These are phyloP conservation scores for Ceratocystis alfenasii DNA, from an alignment of 2,329 filamentous ascomycete genomes.

Conservation along the genomic window DNA sequence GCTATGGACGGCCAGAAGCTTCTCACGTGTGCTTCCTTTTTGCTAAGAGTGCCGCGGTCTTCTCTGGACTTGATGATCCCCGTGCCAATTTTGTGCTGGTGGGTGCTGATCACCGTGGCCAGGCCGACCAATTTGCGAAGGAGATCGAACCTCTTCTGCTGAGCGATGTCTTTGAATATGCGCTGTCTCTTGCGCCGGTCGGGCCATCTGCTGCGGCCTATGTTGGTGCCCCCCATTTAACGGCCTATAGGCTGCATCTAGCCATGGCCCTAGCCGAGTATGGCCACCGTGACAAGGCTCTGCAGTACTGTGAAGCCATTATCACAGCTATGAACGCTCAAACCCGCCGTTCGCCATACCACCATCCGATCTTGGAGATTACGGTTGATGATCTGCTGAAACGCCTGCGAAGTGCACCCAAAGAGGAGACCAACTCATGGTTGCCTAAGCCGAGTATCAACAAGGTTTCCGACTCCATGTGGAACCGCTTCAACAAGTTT, in stretches of 20 bases:
- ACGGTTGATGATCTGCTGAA: conserved; percentile 73
- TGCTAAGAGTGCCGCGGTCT: conserved; percentile 55
- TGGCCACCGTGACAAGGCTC: conserved; percentile 68
- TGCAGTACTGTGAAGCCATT: conserved; percentile 85
- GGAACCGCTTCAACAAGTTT: conserved; percentile 92
- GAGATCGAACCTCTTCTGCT: conserved; percentile 81
- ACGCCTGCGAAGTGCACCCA: conserved; percentile 73
- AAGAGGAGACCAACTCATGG: conserved; percentile 72
- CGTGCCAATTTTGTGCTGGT: conserved; percentile 69
- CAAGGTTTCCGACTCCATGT: conserved; percentile 82
- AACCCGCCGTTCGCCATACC: conserved; percentile 75
- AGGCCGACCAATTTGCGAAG: conserved; percentile 58
- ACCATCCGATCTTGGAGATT: conserved; percentile 61
- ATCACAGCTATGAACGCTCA: conserved; percentile 62
- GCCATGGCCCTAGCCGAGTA: conserved; percentile 73
- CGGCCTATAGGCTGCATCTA: conserved; percentile 84
- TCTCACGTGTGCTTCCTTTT: conserved; percentile 92
- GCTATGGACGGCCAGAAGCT: conserved; percentile 81
- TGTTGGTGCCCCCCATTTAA: conserved; percentile 57
- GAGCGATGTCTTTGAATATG: conserved; percentile 94
- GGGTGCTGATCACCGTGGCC: conserved; percentile 66
- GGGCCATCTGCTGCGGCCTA: conserved; percentile 40
- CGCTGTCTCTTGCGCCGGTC: conserved; percentile 56
- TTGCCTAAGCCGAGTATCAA: conserved; percentile 93
- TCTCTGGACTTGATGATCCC: conserved; percentile 74